These are phyloP conservation scores for Elongisporangium undulatum DNA, from an alignment of 352 stramenopile genomes.

Conservation along the genomic window DNA sequence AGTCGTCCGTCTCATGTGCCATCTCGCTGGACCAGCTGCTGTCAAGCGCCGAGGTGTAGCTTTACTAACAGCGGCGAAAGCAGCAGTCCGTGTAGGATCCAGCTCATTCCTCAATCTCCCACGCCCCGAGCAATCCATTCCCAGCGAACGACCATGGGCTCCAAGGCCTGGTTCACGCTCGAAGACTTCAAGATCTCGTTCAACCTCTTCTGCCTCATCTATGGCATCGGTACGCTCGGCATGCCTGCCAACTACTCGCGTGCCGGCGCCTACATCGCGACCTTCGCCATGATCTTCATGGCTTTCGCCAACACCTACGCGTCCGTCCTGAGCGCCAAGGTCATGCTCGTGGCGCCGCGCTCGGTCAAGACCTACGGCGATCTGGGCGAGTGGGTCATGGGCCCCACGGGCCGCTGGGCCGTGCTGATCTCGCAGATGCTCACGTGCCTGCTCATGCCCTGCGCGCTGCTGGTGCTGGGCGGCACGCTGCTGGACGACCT, in stretches of 20 bases:
- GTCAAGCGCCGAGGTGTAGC: no score
- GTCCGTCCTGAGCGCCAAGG: conserved; percentile 32
- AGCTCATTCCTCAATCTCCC: no score
- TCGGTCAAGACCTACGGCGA: conserved; percentile 16
- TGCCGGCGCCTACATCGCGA: conserved; percentile 32
- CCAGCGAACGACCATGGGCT: no score
- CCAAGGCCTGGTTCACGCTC: conserved; percentile 32
- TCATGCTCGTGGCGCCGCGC: conserved; percentile 12
- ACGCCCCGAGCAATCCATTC: no score
- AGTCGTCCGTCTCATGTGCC: no score
- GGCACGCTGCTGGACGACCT: conserved; percentile 11
- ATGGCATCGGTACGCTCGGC: conserved; percentile 42
- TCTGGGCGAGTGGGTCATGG: conserved; percentile 19
- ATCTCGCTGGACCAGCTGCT: no score
- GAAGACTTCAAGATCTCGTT: conserved; percentile 45
- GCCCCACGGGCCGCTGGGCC: conserved; percentile 30
- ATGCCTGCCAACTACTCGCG: conserved; percentile 54
- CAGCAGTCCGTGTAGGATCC: no score
- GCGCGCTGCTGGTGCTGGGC: conserved; percentile 13
- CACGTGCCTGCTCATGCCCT: conserved; percentile 8
- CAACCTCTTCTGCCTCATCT: conserved; percentile 37
- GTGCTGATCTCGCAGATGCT: conserved; percentile 12
- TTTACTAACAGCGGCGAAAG: no score
- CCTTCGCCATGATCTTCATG: conserved; percentile 43
- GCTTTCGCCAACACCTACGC: conserved; percentile 53